A percentile compares a stretch with the other conserved stretches of the same genome.
Conservation (phyloP, 106 monocot species). For the Dioscorea dumetorum region DNA sequence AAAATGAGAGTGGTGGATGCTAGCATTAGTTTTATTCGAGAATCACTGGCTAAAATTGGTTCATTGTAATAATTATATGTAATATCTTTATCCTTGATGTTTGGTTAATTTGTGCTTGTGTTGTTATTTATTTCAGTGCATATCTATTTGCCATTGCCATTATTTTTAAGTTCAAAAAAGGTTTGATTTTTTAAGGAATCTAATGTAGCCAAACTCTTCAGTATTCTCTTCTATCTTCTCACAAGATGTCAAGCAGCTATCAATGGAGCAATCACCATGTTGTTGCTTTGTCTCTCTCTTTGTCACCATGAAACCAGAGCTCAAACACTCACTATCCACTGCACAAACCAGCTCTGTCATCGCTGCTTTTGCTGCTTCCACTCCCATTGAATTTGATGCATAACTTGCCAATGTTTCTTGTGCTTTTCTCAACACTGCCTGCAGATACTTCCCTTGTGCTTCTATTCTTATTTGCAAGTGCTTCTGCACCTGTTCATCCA, state of each 20-base stretch:
- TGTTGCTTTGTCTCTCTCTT: neutral
- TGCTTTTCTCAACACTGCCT: conserved; percentile 57
- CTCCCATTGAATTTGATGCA: conserved; percentile 9
- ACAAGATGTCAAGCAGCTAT: conserved; percentile 64
- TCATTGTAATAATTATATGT: conserved; percentile 59
- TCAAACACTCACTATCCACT: conserved; percentile 20
- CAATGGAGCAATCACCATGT: conserved; percentile 39
- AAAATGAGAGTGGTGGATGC: conserved; percentile 56
- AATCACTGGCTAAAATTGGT: conserved; percentile 49
- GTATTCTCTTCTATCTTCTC: conserved; percentile 17
- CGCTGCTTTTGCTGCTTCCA: conserved; percentile 34
- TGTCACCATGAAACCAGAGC: conserved; percentile 4
- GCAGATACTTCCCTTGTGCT: conserved; percentile 77
- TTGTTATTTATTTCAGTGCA: neutral
- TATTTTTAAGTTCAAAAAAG: neutral
- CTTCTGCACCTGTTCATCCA: conserved; percentile 46
- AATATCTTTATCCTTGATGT: neutral
- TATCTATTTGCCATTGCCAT: neutral
- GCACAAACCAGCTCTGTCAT: conserved; percentile 45
- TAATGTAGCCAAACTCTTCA: conserved; percentile 8
- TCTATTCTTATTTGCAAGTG: conserved; percentile 82
- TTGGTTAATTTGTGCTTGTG: neutral
- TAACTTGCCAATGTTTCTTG: conserved; percentile 51
- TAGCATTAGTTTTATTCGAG: conserved; percentile 60
- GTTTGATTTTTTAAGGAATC: neutral